Percentiles rank a stretch among this genome's conserved stretches.
These are phyloP conservation scores for Suillus sp. DNA, from an alignment of 768 basidiomycete genomes.

Conservation along the genomic window DNA sequence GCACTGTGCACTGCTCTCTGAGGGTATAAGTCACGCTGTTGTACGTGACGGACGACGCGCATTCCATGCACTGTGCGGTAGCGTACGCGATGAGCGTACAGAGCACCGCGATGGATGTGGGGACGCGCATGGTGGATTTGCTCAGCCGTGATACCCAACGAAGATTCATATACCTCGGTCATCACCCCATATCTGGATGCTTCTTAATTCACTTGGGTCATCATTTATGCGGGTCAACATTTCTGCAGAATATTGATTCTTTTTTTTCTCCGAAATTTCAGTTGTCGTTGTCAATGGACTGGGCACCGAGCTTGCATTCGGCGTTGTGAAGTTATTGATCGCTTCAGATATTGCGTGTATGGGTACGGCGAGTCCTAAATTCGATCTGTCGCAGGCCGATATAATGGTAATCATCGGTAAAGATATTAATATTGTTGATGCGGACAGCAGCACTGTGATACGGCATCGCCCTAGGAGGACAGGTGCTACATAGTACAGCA, in stretches of 20 bases:
- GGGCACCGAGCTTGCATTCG: neutral
- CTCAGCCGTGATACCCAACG: neutral
- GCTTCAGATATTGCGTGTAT: neutral
- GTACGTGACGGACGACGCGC: neutral
- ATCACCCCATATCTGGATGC: neutral
- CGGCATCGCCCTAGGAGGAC: neutral
- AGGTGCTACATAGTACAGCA: neutral
- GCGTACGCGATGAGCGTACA: neutral
- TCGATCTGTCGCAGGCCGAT: neutral
- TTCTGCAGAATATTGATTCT: neutral
- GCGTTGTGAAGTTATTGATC: neutral
- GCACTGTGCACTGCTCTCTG: constrained; percentile 1
- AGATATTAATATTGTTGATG: neutral
- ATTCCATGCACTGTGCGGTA: constrained; percentile 7
- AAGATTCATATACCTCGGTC: neutral
- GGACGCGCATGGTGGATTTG: constrained; percentile 1
- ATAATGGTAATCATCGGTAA: neutral
- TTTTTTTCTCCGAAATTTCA: too few relatives aligned
- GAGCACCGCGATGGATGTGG: constrained; percentile 4
- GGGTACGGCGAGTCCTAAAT: neutral
- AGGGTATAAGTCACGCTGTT: neutral
- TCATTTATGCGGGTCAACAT: neutral
- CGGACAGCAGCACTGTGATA: too few relatives aligned
- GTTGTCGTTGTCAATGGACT: neutral
- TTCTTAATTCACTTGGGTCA: constrained; percentile 1